Evolutionary conservation across 768 basidiomycete genomes (phyloP).

Genomic region (Mrakia frigida): DNA sequence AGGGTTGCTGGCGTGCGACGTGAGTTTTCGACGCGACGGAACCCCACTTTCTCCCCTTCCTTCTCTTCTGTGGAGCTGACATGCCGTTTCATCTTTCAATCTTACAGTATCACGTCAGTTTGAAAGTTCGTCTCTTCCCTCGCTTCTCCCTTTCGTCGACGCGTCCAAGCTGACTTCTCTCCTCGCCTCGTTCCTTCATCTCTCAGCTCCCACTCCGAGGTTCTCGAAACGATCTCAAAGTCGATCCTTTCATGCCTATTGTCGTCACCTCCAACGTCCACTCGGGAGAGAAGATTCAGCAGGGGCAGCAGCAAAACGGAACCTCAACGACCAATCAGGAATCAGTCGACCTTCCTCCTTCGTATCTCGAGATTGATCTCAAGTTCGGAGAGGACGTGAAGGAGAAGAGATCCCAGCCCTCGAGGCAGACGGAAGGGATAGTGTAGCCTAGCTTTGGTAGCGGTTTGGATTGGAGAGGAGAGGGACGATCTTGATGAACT

Average conservation of each 20-base stretch:
- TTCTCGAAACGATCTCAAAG: neutral
- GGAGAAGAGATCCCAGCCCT: neutral
- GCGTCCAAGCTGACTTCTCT: neutral
- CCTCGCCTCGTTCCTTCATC: too few relatives aligned
- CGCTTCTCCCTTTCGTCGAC: neutral
- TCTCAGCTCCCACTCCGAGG: neutral
- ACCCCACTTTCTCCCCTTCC: neutral
- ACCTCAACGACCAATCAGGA: neutral
- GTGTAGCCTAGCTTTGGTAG: too few relatives aligned
- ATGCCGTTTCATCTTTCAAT: neutral
- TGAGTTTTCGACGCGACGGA: neutral
- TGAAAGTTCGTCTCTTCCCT: neutral
- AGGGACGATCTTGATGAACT: too few relatives aligned
- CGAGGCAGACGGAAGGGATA: too few relatives aligned
- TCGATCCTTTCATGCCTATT: neutral
- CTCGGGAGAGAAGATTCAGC: neutral
- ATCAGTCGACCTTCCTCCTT: neutral
- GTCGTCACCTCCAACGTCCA: constrained; percentile 5
- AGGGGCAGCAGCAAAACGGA: neutral
- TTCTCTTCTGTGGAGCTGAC: neutral
- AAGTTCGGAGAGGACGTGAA: neutral
- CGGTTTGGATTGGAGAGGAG: too few relatives aligned
- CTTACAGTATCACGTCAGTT: neutral
- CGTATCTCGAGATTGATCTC: neutral
- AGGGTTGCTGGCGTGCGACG: neutral